Conservation (phyloP, 169 alveolate species). For the Plasmodium malariae region DNA sequence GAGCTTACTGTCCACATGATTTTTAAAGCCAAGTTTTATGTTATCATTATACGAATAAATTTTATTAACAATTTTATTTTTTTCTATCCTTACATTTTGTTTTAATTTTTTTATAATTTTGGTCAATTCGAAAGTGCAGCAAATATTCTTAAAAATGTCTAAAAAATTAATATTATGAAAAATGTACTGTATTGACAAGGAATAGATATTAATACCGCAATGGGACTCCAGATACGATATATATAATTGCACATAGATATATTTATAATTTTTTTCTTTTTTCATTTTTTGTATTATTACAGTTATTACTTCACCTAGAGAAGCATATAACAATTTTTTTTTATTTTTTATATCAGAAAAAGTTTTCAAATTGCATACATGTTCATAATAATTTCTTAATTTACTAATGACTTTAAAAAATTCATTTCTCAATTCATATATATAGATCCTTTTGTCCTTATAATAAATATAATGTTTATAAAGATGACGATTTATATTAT, state of each 20-base stretch:
- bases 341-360: not conserved
- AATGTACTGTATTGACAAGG: slow-evolving; percentile 49
- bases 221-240: slow-evolving; percentile 15
- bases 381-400: slow-evolving; percentile 34
- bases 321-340: not conserved
- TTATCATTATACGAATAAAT: slow-evolving; percentile 45
- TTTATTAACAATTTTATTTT: slow-evolving; percentile 75
- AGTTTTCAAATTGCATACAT: slow-evolving; percentile 1
- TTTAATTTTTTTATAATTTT: slow-evolving; percentile 29
- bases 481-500: slow-evolving; percentile 29
- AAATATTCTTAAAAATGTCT: slow-evolving; percentile 29
- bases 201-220: slow-evolving; percentile 21
- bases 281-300: slow-evolving; percentile 35
- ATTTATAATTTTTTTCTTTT: not conserved
- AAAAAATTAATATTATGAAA: slow-evolving; percentile 26
- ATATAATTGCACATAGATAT: slow-evolving; percentile 25
- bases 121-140: slow-evolving; percentile 35
- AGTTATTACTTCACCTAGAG: slow-evolving; percentile 36
- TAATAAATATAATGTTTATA: slow-evolving; percentile 30
- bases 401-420: slow-evolving; percentile 37
- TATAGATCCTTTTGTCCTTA: slow-evolving; percentile 39
- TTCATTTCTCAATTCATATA: slow-evolving; percentile 50
- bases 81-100: slow-evolving; percentile 16
- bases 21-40: slow-evolving; percentile 28
- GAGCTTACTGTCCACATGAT: slow-evolving; percentile 15